Evolutionary conservation across 1,284 basidiomycete genomes (phyloP).

Genomic region (Irpex sp.): DNA sequence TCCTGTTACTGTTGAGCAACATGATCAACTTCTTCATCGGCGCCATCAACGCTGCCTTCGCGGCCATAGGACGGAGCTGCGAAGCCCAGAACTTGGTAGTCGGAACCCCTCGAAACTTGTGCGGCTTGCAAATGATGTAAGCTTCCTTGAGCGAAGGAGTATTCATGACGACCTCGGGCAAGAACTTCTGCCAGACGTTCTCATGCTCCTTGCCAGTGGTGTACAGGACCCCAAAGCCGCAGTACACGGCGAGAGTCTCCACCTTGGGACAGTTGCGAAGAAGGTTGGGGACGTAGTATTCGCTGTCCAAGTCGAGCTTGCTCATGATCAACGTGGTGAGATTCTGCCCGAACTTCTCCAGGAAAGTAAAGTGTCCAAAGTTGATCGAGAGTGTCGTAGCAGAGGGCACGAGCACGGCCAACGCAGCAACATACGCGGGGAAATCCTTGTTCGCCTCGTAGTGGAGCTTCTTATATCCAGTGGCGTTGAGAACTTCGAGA

Average conservation of each 20-base stretch:
- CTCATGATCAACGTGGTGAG: neutral
- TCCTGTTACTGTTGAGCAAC: neutral
- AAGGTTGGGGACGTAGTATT: neutral
- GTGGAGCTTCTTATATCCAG: neutral
- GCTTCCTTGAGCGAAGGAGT: neutral
- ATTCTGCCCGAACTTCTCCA: neutral
- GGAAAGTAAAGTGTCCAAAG: neutral
- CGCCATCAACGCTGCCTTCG: neutral
- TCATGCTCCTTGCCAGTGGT: neutral
- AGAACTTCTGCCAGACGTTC: neutral
- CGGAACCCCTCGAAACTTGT: neutral
- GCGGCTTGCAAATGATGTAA: neutral
- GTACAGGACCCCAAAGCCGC: neutral
- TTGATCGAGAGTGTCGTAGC: neutral
- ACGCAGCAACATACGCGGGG: neutral
- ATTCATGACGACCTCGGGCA: neutral
- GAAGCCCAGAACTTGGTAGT: neutral
- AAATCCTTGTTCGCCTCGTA: neutral
- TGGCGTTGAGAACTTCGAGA: neutral
- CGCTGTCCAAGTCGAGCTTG: neutral
- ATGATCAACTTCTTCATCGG: neutral
- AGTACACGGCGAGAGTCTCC: neutral
- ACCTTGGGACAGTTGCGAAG: neutral
- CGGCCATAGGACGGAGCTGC: neutral
- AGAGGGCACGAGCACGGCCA: neutral